Percentiles rank a stretch among this genome's conserved stretches.
Conservation (phyloP, 2,329 filamentous ascomycete genomes). For the Epichloe coenophiala region DNA sequence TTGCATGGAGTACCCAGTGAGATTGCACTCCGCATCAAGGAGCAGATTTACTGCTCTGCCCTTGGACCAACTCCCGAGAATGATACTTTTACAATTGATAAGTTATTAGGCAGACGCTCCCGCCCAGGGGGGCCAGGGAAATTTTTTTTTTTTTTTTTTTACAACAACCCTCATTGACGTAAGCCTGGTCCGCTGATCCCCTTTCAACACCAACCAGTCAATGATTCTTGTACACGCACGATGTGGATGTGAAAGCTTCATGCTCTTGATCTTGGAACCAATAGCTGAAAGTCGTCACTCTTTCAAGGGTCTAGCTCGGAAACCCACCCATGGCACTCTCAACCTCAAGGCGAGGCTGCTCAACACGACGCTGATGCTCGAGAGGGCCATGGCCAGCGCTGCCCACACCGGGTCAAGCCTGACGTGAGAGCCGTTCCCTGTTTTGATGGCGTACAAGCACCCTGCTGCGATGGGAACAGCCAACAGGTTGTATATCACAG, state of each 20-base stretch:
- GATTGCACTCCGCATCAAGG: no score
- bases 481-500: constrained; percentile 65
- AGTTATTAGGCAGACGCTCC: no score
- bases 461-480: constrained; percentile 74
- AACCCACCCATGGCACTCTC: constrained; percentile 29
- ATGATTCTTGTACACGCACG: no score
- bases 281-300: no score
- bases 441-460: constrained; percentile 49
- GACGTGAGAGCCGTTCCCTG: constrained; percentile 38
- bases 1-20: no score
- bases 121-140: not conserved
- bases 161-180: not conserved
- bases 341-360: constrained; percentile 64
- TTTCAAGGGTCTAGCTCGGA: constrained; percentile 14
- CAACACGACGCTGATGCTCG: constrained; percentile 75
- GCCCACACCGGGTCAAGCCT: constrained; percentile 73
- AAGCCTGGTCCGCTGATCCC: not conserved
- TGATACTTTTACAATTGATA: no score
- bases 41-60: no score
- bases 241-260: no score
- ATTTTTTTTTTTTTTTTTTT: no score
- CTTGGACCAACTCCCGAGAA: no score
- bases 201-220: no score
- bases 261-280: no score
- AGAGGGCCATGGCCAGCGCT: constrained; percentile 80